Base-by-base conservation (phyloP, 1,139 yeast species). In the Wickerhamomyces sp. region DNA sequence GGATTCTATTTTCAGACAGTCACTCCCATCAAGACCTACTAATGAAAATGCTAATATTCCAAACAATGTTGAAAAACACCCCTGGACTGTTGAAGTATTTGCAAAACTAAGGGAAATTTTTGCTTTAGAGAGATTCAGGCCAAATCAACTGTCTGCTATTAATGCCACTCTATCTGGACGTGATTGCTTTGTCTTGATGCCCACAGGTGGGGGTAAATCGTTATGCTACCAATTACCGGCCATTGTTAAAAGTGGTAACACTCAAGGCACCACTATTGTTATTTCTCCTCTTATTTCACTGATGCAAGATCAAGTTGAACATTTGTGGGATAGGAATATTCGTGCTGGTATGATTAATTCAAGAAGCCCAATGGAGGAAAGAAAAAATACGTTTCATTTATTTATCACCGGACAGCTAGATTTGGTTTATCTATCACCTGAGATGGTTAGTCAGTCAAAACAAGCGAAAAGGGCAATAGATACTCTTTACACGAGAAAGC, bases 171-270 rank as follows among this genome's bases (percentile, higher is more conserved):
- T 94, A 27, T 62, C 72, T 13, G 96, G 96, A 1, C 73, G 74
- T 36, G 98, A 94, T 60, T 96, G 87, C 0, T 88, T 94, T 65
- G 97, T 94, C 2, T 68, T 94, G 49, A 92, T 94, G 97, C 99
- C 99, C 0, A 94, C 99, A 0, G 99, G 99, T 33, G 98, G 98
- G 37, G 99, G 99, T 37, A 94, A 94, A 60, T 90, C 97, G 0
- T 66, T 94, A 31, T 94, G 99, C 58, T 94, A 90, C 60, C 99
- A 94, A 61, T 66, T 94, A 16, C 98, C 99, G 0, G 97, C 98
- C 0, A 67, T 92, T 36, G 79, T 92, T 1, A 70, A 72, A 36
- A 68, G 81, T 1, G 97, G 96, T 1, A 69, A 63, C 26, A 84
- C 95, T 0, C 66, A 64, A 15, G 97, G 97, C 13, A 82, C 94